These are phyloP conservation scores for Fusarium sp. DNA, from an alignment of 2,329 filamentous ascomycete species.

Conservation along the genomic window DNA sequence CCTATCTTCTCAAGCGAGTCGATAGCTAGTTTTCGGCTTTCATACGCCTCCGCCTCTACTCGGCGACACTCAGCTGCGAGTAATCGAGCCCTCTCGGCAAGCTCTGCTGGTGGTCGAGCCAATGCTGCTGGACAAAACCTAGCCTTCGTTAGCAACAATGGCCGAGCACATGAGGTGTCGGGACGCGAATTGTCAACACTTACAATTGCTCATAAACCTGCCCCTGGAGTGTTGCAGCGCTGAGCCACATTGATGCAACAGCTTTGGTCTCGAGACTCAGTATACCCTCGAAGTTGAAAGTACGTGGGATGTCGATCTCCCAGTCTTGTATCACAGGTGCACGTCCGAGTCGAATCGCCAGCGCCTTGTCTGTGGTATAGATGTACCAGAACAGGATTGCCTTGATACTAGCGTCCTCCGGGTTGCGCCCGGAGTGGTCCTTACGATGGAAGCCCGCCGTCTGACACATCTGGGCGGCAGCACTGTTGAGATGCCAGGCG, in stretches of 20 bases:
- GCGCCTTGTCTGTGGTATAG: slow-evolving; percentile 71
- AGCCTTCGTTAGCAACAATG: slow-evolving; percentile 17
- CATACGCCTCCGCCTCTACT: slow-evolving; percentile 56
- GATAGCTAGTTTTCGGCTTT: slow-evolving; percentile 55
- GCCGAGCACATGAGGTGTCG: neutral
- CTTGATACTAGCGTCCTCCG: slow-evolving; percentile 55
- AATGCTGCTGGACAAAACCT: slow-evolving; percentile 68
- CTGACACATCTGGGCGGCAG: slow-evolving; percentile 73
- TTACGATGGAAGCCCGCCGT: slow-evolving; percentile 73
- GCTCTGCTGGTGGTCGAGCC: slow-evolving; percentile 56
- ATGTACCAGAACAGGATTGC: slow-evolving; percentile 65
- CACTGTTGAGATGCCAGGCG: slow-evolving; percentile 74
- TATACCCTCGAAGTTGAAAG: slow-evolving; percentile 61
- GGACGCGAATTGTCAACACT: slow-evolving; percentile 11
- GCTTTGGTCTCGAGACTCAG: slow-evolving; percentile 51
- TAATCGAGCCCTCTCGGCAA: slow-evolving; percentile 58
- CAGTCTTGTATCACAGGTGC: slow-evolving; percentile 71
- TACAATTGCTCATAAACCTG: slow-evolving; percentile 69
- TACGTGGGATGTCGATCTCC: slow-evolving; percentile 68
- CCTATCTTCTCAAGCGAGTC: slow-evolving; percentile 57
- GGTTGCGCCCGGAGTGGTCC: slow-evolving; percentile 51
- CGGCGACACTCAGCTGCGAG: slow-evolving; percentile 58
- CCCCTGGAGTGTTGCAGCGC: slow-evolving; percentile 70
- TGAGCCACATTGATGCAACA: slow-evolving; percentile 69
- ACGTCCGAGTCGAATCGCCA: slow-evolving; percentile 73